phyloP scores from a whole-genome alignment of 148 eudicot species.

The Fagopyrum tataricum region DNA sequence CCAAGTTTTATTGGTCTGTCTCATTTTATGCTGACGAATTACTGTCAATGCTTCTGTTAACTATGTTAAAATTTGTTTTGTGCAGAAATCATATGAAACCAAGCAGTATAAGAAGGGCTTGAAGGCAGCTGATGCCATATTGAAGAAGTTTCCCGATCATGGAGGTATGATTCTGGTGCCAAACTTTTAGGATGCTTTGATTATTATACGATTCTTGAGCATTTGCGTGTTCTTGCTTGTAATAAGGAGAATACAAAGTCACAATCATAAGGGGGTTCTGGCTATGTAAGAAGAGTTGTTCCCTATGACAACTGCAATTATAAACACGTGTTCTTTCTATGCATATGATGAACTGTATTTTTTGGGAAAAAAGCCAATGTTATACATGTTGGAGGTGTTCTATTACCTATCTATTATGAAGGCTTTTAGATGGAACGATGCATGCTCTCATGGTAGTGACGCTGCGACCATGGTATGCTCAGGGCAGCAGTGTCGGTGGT shows the following conservation, averaged over 20 bases:
- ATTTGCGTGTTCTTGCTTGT: not conserved
- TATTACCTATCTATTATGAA: not conserved
- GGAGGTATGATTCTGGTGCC: slow-evolving; percentile 48
- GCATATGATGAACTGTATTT: not conserved
- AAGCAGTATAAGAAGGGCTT: slow-evolving; percentile 97
- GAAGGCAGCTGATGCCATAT: slow-evolving; percentile 93
- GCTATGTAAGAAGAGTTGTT: not conserved
- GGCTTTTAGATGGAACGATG: not conserved
- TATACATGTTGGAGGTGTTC: not conserved
- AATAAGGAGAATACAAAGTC: not conserved
- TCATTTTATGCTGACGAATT: not conserved
- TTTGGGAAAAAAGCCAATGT: not conserved
- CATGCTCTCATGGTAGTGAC: not conserved
- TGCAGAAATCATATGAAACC: slow-evolving; percentile 94
- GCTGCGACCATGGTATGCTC: not conserved
- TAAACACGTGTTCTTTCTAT: not conserved
- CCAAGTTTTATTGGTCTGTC: not conserved
- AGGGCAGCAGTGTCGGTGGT: not conserved
- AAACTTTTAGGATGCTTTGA: not conserved
- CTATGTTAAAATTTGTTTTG: not conserved
- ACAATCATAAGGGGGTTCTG: not conserved
- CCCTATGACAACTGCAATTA: not conserved
- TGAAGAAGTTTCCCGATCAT: slow-evolving; percentile 94
- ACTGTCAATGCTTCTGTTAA: not conserved
- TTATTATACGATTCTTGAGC: slow-evolving; percentile 4